Evolutionary conservation across 176 grass and related monocot genomes (phyloP).

Genomic region (Juncus effusus): DNA sequence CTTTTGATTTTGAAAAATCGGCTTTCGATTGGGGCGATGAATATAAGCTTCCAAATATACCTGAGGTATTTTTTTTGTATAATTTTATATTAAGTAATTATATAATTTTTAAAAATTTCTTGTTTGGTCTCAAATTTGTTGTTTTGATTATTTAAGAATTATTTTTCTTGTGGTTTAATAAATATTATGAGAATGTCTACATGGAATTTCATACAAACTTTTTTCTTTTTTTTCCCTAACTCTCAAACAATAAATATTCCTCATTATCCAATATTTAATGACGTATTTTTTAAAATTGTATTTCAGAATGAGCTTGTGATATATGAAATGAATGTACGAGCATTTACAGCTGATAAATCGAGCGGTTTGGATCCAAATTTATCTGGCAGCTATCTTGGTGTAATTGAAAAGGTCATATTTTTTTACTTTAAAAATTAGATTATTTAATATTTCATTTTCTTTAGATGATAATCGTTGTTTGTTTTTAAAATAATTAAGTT

Average conservation of each 20-base stretch:
- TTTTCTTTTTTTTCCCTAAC: neutral
- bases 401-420: slow-evolving; percentile 80
- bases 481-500: slow-evolving; percentile 35
- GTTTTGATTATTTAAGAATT: slow-evolving; percentile 10
- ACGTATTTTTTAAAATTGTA: slow-evolving; percentile 11
- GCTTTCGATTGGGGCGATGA: slow-evolving; percentile 90
- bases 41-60: slow-evolving; percentile 76
- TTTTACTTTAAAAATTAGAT: neutral
- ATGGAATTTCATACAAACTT: no score
- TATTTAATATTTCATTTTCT: slow-evolving; percentile 5
- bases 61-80: slow-evolving; percentile 50
- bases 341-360: slow-evolving; percentile 78
- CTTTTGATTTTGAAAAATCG: slow-evolving; percentile 70
- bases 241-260: no score
- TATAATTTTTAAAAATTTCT: no score
- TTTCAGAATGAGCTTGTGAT: slow-evolving; percentile 95
- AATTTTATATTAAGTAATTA: no score
- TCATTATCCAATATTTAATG: neutral
- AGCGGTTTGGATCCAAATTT: slow-evolving; percentile 52
- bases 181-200: no score
- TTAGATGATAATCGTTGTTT: slow-evolving; percentile 17
- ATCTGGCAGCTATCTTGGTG: slow-evolving; percentile 87
- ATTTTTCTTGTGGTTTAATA: slow-evolving; percentile 19
- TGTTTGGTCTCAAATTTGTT: no score
- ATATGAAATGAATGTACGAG: slow-evolving; percentile 97